phyloP scores from a whole-genome alignment of 2,329 filamentous ascomycete species.

The Cyphellophora europaea region DNA sequence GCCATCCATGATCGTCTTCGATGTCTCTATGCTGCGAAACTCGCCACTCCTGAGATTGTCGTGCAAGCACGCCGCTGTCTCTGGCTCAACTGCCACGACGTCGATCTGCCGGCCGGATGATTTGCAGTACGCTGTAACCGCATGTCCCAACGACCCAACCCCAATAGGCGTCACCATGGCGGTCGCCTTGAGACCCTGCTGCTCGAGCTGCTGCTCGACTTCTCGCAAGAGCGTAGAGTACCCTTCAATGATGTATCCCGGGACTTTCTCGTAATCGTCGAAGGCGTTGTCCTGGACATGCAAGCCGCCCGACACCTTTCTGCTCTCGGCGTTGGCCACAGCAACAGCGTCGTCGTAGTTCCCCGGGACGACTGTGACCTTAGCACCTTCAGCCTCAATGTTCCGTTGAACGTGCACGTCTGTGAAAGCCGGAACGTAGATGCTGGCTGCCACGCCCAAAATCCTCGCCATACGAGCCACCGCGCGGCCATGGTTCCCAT shows the following conservation, averaged over 20 bases:
- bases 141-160: conserved; percentile 63
- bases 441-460: conserved; percentile 44
- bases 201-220: conserved; percentile 50
- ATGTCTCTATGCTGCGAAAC: conserved; percentile 43
- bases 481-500: conserved; percentile 70
- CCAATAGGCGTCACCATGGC: conserved; percentile 59
- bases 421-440: conserved; percentile 57
- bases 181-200: conserved; percentile 30
- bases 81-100: conserved; percentile 63
- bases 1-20: conserved; percentile 61
- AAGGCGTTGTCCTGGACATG: conserved; percentile 63
- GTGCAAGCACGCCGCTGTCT: conserved; percentile 48
- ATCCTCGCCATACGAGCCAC: conserved; percentile 58
- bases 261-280: conserved; percentile 56
- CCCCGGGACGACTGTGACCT: conserved; percentile 41
- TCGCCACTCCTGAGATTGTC: conserved; percentile 39
- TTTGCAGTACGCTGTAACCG: conserved; percentile 59
- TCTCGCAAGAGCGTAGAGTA: conserved; percentile 66
- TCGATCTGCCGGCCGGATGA: conserved; percentile 22
- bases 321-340: conserved; percentile 33
- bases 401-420: conserved; percentile 40
- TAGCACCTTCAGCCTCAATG: conserved; percentile 55
- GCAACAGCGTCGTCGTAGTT: conserved; percentile 57
- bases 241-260: conserved; percentile 67
- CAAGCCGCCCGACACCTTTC: conserved; percentile 24